phyloP scores from a whole-genome alignment of 73 alveolate genomes.

The Diophrys appendiculata region DNA sequence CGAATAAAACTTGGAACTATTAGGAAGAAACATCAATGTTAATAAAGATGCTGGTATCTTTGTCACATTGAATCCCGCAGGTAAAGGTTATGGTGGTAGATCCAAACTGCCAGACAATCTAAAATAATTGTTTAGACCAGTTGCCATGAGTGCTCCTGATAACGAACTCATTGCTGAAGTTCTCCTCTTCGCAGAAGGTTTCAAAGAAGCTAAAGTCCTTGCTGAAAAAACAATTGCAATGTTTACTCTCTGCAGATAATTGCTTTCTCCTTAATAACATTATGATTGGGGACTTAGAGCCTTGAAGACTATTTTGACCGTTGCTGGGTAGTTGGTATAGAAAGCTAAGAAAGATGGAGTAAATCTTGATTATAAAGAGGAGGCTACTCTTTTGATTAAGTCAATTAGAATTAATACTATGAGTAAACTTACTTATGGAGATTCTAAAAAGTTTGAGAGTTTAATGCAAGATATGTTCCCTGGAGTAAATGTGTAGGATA shows the following conservation, averaged over 20 bases:
- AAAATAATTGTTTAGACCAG: conserved; percentile 99
- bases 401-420: conserved; percentile 98
- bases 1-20: conserved; percentile 81
- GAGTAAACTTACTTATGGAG: conserved; percentile 99
- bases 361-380: conserved; percentile 73
- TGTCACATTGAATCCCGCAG: conserved; percentile 99
- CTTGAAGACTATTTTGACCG: conserved; percentile 97
- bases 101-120: conserved; percentile 99
- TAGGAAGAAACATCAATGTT: conserved; percentile 88
- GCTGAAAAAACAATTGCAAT: conserved; percentile 95
- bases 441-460: conserved; percentile 89
- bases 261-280: conserved; percentile 97
- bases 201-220: conserved; percentile 90
- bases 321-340: conserved; percentile 98
- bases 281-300: conserved; percentile 99
- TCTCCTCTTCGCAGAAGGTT: conserved; percentile 99
- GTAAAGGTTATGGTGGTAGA: conserved; percentile 99
- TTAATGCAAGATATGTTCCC: conserved; percentile 95
- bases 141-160: conserved; percentile 99
- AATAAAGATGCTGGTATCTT: conserved; percentile 97
- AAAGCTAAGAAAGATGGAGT: conserved; percentile 87
- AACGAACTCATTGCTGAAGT: conserved; percentile 99
- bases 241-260: conserved; percentile 95
- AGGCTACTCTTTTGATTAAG: conserved; percentile 86
- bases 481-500: conserved; percentile 93